phyloP scores from a whole-genome alignment of 2,329 filamentous ascomycete species.

The Monilinia vaccinii-corymbosi region DNA sequence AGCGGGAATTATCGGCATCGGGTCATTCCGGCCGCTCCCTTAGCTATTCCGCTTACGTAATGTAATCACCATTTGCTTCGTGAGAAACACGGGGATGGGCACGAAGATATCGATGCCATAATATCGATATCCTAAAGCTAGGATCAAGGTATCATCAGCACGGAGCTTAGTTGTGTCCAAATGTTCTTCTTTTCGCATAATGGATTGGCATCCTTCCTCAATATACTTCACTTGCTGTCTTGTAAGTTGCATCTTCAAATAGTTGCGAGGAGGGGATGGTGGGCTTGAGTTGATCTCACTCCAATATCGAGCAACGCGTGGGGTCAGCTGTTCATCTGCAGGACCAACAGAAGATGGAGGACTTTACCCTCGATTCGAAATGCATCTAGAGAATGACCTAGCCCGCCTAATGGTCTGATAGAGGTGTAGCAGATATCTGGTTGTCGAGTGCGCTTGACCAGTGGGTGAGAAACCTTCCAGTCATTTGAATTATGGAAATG shows the following conservation, averaged over 20 bases:
- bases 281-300: neutral
- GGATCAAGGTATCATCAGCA: neutral
- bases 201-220: no score
- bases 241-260: neutral
- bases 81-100: neutral
- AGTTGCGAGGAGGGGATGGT: no score
- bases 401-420: no score
- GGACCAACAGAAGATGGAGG: no score
- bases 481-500: no score
- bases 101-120: neutral
- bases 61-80: neutral
- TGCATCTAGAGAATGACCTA: no score
- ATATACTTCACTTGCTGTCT: no score
- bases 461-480: no score
- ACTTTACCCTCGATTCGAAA: no score
- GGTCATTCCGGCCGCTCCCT: neutral
- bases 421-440: no score
- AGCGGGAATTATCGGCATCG: conserved; percentile 4
- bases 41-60: neutral
- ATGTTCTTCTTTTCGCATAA: neutral
- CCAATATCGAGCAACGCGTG: neutral
- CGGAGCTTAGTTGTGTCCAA: neutral
- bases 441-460: no score
- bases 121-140: neutral
- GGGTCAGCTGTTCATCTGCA: no score